Conservation (phyloP, 306 rosid genomes). For the Canavalia gladiata region DNA sequence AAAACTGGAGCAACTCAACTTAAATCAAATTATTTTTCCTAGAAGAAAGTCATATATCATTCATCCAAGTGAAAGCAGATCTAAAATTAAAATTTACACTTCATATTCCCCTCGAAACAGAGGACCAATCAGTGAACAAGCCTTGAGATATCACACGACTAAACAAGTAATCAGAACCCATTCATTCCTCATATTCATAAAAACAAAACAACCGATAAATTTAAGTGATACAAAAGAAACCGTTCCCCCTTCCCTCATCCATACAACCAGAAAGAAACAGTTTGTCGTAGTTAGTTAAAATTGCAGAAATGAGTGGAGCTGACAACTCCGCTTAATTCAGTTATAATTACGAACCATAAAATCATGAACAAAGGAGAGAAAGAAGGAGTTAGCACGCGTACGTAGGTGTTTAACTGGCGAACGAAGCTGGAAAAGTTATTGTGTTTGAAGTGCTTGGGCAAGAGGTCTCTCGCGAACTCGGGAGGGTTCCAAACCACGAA, state of each 20-base stretch:
- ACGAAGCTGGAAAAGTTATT: slow-evolving; percentile 95
- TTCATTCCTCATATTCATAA: neutral
- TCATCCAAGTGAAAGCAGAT: neutral
- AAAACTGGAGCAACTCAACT: neutral
- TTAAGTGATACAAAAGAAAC: neutral
- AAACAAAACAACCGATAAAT: neutral
- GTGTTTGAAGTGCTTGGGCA: slow-evolving; percentile 95
- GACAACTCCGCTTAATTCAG: no score
- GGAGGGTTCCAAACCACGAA: slow-evolving; percentile 99
- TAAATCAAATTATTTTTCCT: neutral
- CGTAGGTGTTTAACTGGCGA: slow-evolving; percentile 93
- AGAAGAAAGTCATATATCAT: neutral
- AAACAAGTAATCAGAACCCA: neutral
- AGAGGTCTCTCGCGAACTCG: slow-evolving; percentile 88
- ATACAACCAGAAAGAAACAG: no score
- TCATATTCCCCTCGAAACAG: neutral
- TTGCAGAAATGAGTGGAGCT: no score
- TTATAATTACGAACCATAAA: no score
- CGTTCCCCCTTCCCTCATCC: no score
- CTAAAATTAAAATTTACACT: neutral
- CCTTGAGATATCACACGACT: neutral
- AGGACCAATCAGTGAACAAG: neutral
- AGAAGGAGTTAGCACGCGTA: slow-evolving; percentile 42
- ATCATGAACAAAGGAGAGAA: neutral
- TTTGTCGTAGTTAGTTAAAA: no score